These are phyloP conservation scores for Emergomyces orientalis DNA, from an alignment of 2,329 filamentous ascomycete genomes.

Conservation along the genomic window DNA sequence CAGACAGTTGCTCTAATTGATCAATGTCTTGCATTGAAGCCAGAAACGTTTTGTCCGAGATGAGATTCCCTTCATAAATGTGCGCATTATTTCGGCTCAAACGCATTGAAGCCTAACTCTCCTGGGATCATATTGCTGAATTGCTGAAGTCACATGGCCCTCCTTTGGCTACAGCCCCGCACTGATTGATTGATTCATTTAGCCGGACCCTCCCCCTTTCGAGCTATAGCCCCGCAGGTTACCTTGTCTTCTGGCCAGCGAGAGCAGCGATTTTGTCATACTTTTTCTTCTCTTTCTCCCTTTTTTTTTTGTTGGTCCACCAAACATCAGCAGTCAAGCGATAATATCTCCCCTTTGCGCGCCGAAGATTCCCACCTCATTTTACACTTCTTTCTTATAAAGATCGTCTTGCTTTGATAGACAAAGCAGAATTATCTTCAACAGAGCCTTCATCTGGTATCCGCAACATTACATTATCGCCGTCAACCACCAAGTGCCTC, in stretches of 20 bases:
- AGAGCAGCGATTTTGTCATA: slow-evolving; percentile 1
- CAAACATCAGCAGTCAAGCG: slow-evolving; percentile 1
- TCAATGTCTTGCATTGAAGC: too few relatives aligned
- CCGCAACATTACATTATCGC: neutral
- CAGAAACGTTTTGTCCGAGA: neutral
- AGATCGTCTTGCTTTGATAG: too few relatives aligned
- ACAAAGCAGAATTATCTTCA: slow-evolving; percentile 2
- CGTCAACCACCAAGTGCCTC: neutral
- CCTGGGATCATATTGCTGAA: too few relatives aligned
- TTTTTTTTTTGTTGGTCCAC: neutral
- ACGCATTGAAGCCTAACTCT: too few relatives aligned
- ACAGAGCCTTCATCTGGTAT: slow-evolving; percentile 1
- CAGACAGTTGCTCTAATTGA: too few relatives aligned
- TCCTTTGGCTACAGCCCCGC: too few relatives aligned
- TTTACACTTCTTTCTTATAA: neutral
- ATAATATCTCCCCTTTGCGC: slow-evolving; percentile 1
- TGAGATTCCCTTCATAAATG: neutral
- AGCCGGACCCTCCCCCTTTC: too few relatives aligned
- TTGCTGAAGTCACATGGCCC: too few relatives aligned
- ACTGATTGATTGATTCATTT: too few relatives aligned
- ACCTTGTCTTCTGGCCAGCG: too few relatives aligned
- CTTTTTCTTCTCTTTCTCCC: neutral
- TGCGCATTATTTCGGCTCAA: too few relatives aligned
- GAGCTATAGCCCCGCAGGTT: too few relatives aligned
- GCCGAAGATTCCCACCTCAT: neutral